Evolutionary conservation across 495 filamentous ascomycete genomes (phyloP), one percentile per base, ranked within the genome.

Genomic region (Penicillium waksmanii): DNA sequence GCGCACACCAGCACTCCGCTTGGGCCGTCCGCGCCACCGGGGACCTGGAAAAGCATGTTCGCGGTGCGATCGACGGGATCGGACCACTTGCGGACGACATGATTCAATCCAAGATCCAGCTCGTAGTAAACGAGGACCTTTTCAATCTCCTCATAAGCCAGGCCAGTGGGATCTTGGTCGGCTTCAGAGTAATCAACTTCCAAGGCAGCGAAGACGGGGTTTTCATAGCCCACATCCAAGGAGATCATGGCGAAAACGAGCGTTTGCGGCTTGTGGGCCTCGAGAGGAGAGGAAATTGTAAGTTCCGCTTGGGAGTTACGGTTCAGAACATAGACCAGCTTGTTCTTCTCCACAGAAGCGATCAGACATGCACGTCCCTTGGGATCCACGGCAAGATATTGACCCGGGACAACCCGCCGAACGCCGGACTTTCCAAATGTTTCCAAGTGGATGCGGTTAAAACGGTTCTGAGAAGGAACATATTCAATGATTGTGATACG

Each of bases 401-500:
- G 92, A 13, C 96, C 96, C 3, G 96, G 96, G 61, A 99, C 84
- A 15, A 97, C 94, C 54, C 96, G 85, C 35, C 96, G 88, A 19
- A 97, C 84, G n/a, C 95, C 96, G 12, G 93, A 97, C 73, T 98
- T 98, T 51, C 96, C 96, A 69, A 96, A 99, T 3, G 96, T 99
- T 76, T 99, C 96, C 35, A 96, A 83, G 67, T 97, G 93, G 58
- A 98, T 84, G 17, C 91, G 85, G 65, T 88, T 89, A 73, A 98
- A 97, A 55, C 86, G 85, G 71, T 97, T 96, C 71, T 92, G 86
- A 9, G 89, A 85, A 12, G 90, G 89, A 18, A 92, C 80, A 72
- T 96, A 99, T 74, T 99, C 93, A 71, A 97, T 82, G 70, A 97
- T 91, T 21, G 92, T 88, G 64, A 98, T 95, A 17, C 94, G 90